Conservation (phyloP, 1,284 basidiomycete genomes). For the Cystobasidiaceae sp. region DNA sequence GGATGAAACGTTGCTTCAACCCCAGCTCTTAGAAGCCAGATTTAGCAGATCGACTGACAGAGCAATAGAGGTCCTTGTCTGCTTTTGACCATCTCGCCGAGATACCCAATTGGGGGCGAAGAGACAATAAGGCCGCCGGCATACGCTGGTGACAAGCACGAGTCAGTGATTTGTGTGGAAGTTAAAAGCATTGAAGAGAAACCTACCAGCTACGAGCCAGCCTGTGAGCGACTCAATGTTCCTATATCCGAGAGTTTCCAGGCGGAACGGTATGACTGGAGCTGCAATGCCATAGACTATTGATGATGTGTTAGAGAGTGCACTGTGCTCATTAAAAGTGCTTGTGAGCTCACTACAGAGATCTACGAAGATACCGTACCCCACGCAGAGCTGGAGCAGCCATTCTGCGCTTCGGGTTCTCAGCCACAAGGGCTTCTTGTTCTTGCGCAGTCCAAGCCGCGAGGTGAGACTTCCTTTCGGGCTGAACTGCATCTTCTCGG, state of each 20-base stretch:
- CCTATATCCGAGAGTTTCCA: conserved; percentile 37
- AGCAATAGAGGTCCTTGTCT: conserved; percentile 35
- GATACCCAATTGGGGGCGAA: conserved; percentile 32
- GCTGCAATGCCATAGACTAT: conserved; percentile 9
- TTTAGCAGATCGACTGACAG: background rate
- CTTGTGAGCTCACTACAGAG: conserved; percentile 11
- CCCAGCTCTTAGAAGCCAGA: background rate
- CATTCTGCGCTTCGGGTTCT: conserved; percentile 5
- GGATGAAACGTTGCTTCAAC: background rate
- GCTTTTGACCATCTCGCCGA: conserved; percentile 33
- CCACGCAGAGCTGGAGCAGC: conserved; percentile 21
- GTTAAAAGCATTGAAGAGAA: background rate
- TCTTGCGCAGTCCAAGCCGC: background rate
- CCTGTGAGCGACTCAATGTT: conserved; percentile 37
- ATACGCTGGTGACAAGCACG: conserved; percentile 22
- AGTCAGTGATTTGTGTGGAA: background rate
- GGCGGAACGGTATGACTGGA: conserved; percentile 40
- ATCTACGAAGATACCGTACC: conserved; percentile 28
- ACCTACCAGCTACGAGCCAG: conserved; percentile 38
- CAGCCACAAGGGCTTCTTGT: conserved; percentile 7
- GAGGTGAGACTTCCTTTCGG: background rate
- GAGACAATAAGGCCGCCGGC: conserved; percentile 38
- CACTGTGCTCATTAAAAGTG: background rate
- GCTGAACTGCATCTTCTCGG: too few relatives aligned
- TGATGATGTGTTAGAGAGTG: background rate